phyloP scores from a whole-genome alignment of 2,329 filamentous ascomycete species.

The Sodiomyces alkalinus region DNA sequence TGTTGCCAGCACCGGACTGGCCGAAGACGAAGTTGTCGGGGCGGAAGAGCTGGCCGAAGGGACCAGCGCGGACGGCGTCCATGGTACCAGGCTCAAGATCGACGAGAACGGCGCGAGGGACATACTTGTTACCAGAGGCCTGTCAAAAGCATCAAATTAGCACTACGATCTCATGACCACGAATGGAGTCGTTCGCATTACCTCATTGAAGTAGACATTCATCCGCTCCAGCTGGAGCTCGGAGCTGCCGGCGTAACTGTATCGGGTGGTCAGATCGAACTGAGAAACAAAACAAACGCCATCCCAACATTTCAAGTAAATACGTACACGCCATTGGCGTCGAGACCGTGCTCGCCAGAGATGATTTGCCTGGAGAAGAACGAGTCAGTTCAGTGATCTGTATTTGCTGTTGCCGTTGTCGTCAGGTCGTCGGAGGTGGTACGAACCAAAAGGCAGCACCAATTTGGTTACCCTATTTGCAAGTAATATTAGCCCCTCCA shows the following conservation, averaged over 20 bases:
- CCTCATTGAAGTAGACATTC: conserved; percentile 96
- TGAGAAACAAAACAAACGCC: not conserved
- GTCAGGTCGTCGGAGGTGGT: conserved; percentile 4
- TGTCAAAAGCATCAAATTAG: no score
- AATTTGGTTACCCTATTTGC: conserved; percentile 90
- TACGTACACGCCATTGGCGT: conserved; percentile 87
- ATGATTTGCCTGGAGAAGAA: conserved; percentile 51
- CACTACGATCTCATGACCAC: no score
- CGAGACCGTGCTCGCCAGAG: conserved; percentile 87
- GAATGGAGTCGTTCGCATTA: conserved; percentile 9
- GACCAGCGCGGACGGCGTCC: conserved; percentile 96
- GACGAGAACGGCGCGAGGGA: conserved; percentile 96
- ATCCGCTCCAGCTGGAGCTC: conserved; percentile 99
- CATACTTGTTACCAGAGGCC: conserved; percentile 97
- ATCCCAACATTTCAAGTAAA: conserved; percentile 2
- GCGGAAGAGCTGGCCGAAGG: conserved; percentile 97
- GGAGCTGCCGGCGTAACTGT: conserved; percentile 92
- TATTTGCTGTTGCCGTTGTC: conserved; percentile 2
- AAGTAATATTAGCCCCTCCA: conserved; percentile 23
- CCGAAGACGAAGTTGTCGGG: conserved; percentile 99
- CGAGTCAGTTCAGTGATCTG: conserved; percentile 21
- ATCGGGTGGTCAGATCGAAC: not conserved
- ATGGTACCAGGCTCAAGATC: conserved; percentile 99
- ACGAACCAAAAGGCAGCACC: conserved; percentile 97
- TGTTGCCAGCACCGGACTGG: conserved; percentile 99